A percentile compares a stretch with the other conserved stretches of the same genome.
These are phyloP conservation scores for Yamadazyma paraphyllophila DNA, from an alignment of 805 yeast genomes.

Conservation along the genomic window DNA sequence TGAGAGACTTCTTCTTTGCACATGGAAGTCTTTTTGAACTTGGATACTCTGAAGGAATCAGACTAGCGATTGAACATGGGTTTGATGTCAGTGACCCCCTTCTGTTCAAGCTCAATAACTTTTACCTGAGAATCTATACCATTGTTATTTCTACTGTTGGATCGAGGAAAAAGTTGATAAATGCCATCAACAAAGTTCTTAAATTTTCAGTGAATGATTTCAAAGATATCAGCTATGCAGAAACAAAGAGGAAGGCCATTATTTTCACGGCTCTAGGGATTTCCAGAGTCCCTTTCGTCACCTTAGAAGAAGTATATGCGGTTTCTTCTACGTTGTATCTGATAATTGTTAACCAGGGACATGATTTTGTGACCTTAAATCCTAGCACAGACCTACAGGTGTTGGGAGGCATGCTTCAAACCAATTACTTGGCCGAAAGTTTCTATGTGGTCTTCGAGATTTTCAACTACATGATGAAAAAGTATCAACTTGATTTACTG, in stretches of 20 bases:
- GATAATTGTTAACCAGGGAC: slow-evolving; percentile 40
- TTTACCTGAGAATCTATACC: slow-evolving; percentile 40
- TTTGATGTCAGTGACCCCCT: slow-evolving; percentile 19
- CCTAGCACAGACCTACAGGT: neutral
- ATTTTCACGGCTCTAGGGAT: slow-evolving; percentile 38
- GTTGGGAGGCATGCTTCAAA: neutral
- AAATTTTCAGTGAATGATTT: slow-evolving; percentile 7
- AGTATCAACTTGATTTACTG: slow-evolving; percentile 5
- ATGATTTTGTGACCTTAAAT: slow-evolving; percentile 21
- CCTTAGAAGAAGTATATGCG: slow-evolving; percentile 51
- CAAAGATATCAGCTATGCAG: slow-evolving; percentile 6
- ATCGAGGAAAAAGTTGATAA: slow-evolving; percentile 43
- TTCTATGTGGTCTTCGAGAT: neutral
- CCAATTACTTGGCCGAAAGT: neutral
- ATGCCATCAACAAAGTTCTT: slow-evolving; percentile 20
- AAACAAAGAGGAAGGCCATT: slow-evolving; percentile 19
- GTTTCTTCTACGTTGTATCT: slow-evolving; percentile 46
- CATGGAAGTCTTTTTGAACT: slow-evolving; percentile 72
- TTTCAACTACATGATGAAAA: slow-evolving; percentile 2
- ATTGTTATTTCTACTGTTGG: slow-evolving; percentile 38
- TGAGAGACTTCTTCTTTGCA: slow-evolving; percentile 55
- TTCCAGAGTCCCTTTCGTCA: slow-evolving; percentile 33
- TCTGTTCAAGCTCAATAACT: slow-evolving; percentile 26
- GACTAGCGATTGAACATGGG: slow-evolving; percentile 49
- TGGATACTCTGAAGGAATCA: slow-evolving; percentile 62